These are phyloP conservation scores for Melampsora americana DNA, from an alignment of 1,284 basidiomycete genomes.

Conservation along the genomic window DNA sequence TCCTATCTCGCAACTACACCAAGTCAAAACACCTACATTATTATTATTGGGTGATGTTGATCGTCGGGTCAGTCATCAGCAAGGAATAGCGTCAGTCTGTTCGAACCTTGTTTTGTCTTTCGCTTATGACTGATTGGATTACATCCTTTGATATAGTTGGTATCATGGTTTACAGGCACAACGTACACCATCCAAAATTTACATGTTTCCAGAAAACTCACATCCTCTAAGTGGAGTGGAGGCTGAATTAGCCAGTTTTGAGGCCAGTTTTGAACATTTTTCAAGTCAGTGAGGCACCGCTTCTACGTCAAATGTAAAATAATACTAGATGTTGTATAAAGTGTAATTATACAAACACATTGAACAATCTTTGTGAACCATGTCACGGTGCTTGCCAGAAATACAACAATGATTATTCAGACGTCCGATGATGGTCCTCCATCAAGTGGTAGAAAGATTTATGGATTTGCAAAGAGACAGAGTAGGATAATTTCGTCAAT, in stretches of 20 bases:
- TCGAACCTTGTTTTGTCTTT: not conserved
- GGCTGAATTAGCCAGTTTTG: constrained; percentile 60
- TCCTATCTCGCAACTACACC: constrained; percentile 62
- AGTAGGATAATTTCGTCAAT: no score
- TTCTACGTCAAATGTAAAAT: not conserved
- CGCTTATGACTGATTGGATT: not conserved
- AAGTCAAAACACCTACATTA: constrained; percentile 62
- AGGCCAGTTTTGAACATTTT: constrained; percentile 62
- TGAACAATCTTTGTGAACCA: no score
- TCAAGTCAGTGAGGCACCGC: constrained; percentile 45
- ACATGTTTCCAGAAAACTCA: constrained; percentile 64
- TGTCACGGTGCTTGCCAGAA: no score
- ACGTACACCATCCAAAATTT: constrained; percentile 60
- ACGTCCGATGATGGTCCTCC: no score
- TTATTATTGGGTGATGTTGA: constrained; percentile 65
- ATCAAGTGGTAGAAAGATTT: no score
- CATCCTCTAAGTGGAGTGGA: constrained; percentile 67
- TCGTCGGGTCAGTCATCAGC: constrained; percentile 64
- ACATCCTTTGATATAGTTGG: constrained; percentile 52
- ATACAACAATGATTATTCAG: no score
- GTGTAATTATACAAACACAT: no score
- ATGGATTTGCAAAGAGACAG: no score
- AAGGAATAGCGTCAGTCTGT: constrained; percentile 58
- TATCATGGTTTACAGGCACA: constrained; percentile 65
- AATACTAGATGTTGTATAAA: no score